These are phyloP conservation scores for Claviceps purpurea DNA, from an alignment of 2,329 filamentous ascomycete genomes.

Conservation along the genomic window DNA sequence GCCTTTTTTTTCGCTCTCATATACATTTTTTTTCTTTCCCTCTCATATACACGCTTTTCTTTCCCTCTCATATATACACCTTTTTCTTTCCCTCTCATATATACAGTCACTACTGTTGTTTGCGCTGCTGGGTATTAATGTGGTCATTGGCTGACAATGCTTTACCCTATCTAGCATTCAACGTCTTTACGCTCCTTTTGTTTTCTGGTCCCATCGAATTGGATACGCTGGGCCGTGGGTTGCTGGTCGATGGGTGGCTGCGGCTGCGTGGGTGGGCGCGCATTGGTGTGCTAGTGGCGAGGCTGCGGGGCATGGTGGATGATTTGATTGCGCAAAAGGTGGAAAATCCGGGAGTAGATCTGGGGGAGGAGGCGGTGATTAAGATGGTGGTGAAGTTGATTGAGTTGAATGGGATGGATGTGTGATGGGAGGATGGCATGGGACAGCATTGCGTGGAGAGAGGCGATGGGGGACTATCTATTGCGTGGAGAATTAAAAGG, in stretches of 20 bases:
- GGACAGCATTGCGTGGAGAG: not conserved
- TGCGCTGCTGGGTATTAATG: too few relatives aligned
- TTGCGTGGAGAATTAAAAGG: too few relatives aligned
- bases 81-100: too few relatives aligned
- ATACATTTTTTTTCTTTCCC: not conserved
- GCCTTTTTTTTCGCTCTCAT: not conserved
- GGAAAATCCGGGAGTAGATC: slow-evolving; percentile 53
- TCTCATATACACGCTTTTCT: not conserved
- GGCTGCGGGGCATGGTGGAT: slow-evolving; percentile 78
- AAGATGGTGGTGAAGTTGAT: slow-evolving; percentile 66
- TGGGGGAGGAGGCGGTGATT: slow-evolving; percentile 54
- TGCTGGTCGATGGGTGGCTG: slow-evolving; percentile 89
- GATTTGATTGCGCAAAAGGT: slow-evolving; percentile 68
- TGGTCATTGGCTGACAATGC: too few relatives aligned
- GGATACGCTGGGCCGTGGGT: slow-evolving; percentile 73
- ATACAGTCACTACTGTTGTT: too few relatives aligned
- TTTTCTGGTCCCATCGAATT: slow-evolving; percentile 77
- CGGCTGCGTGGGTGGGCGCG: slow-evolving; percentile 79
- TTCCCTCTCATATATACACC: not conserved
- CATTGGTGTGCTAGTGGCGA: slow-evolving; percentile 77
- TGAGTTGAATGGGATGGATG: slow-evolving; percentile 79
- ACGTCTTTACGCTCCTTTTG: slow-evolving; percentile 74
- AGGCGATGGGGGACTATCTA: too few relatives aligned
- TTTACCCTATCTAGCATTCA: slow-evolving; percentile 48
- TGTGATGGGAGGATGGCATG: slow-evolving; percentile 19